phyloP scores from a whole-genome alignment of 78 protist genomes.

The Chrysochromulina parva region DNA sequence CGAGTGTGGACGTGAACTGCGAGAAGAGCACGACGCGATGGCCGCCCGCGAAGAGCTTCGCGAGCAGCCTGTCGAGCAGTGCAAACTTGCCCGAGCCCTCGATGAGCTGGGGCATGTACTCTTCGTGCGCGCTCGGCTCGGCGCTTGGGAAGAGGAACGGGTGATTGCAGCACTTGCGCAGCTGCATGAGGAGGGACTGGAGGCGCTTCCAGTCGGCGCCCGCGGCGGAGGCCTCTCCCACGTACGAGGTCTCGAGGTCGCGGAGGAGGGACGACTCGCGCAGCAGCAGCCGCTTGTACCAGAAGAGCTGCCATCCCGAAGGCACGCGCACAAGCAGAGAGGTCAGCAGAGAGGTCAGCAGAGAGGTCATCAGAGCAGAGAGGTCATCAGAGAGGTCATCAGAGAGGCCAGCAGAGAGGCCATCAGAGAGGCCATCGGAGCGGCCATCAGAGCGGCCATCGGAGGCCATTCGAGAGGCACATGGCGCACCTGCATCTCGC shows the following conservation, averaged over 20 bases:
- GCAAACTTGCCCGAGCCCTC: slow-evolving; percentile 79
- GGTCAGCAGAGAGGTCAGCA: too few relatives aligned
- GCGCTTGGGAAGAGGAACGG: slow-evolving; percentile 70
- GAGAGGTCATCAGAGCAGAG: too few relatives aligned
- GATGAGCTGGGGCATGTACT: background rate
- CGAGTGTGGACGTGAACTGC: slow-evolving; percentile 64
- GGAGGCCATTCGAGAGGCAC: too few relatives aligned
- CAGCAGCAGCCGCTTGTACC: slow-evolving; percentile 44
- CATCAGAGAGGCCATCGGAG: too few relatives aligned
- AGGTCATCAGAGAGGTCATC: too few relatives aligned
- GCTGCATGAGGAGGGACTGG: slow-evolving; percentile 55
- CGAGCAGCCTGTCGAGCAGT: slow-evolving; percentile 80
- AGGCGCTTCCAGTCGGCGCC: slow-evolving; percentile 9
- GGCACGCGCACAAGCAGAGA: too few relatives aligned
- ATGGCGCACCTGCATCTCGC: slow-evolving; percentile 16
- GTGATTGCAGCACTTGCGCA: slow-evolving; percentile 76
- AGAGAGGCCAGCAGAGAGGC: too few relatives aligned
- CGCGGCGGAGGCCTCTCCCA: background rate
- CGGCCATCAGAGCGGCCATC: too few relatives aligned
- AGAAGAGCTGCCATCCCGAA: background rate
- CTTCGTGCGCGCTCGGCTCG: background rate
- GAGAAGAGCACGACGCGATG: slow-evolving; percentile 78
- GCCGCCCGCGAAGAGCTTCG: slow-evolving; percentile 68
- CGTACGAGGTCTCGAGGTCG: background rate
- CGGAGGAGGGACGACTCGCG: background rate